phyloP scores from a whole-genome alignment of 306 rosid species.

The Cicer pinnatifidum region DNA sequence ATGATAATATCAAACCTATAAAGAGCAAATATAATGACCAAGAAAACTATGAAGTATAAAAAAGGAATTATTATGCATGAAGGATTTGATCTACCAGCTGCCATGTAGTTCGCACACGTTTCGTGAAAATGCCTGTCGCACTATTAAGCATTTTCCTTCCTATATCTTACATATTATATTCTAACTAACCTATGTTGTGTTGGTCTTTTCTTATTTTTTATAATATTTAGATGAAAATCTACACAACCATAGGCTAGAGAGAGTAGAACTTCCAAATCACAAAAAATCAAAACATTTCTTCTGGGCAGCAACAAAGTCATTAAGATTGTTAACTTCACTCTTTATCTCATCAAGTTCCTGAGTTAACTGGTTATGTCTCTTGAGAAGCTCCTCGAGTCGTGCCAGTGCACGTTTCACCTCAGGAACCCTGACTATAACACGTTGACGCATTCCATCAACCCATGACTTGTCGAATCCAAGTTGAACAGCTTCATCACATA shows the following conservation, averaged over 20 bases:
- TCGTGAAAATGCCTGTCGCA: no score
- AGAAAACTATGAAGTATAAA: no score
- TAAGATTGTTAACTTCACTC: background rate
- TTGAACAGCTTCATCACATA: conserved; percentile 29
- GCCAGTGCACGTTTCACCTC: background rate
- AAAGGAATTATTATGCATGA: no score
- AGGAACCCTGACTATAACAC: conserved; percentile 17
- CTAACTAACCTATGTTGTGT: no score
- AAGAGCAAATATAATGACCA: no score
- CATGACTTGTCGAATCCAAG: conserved; percentile 38
- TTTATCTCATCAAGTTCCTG: background rate
- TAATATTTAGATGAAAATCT: no score
- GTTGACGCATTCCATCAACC: conserved; percentile 34
- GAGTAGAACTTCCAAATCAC: background rate
- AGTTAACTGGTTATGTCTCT: conserved; percentile 4
- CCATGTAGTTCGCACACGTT: no score
- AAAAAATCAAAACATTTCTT: conserved; percentile 24
- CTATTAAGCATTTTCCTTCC: no score
- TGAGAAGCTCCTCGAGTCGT: background rate
- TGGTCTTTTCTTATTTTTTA: no score
- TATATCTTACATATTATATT: no score
- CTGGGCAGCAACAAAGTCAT: conserved; percentile 13
- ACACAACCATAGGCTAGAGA: background rate
- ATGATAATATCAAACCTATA: no score
- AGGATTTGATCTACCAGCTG: no score